phyloP scores from a whole-genome alignment of 768 basidiomycete species.

The Tulasnella sp. region DNA sequence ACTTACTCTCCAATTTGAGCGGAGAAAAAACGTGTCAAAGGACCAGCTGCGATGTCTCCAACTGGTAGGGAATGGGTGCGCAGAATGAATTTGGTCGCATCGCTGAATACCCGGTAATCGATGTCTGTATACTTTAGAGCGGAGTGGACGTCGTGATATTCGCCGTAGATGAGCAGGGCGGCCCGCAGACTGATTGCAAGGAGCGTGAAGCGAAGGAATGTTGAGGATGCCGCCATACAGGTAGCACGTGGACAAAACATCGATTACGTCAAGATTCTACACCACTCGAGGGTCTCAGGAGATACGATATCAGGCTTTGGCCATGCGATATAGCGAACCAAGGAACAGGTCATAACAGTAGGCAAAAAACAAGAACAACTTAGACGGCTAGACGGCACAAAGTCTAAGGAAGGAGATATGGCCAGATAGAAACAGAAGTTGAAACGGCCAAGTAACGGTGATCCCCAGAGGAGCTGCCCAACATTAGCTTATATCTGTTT shows the following conservation, averaged over 20 bases:
- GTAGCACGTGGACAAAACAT: conserved; percentile 27
- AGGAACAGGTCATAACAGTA: no score
- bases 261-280: no score
- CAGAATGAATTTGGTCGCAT: conserved; percentile 68
- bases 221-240: conserved; percentile 50
- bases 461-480: neutral
- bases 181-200: neutral
- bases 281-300: no score
- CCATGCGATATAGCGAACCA: no score
- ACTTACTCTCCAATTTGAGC: conserved; percentile 68
- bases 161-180: conserved; percentile 24
- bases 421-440: no score
- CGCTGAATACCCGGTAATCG: conserved; percentile 91
- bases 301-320: no score
- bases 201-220: conserved; percentile 29
- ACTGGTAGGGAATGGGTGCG: conserved; percentile 32
- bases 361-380: no score
- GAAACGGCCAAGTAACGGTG: neutral
- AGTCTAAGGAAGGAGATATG: no score
- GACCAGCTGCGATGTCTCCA: conserved; percentile 51
- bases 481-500: neutral
- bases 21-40: conserved; percentile 31
- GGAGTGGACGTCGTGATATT: conserved; percentile 78
- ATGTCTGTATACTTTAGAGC: conserved; percentile 95
- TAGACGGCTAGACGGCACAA: no score